Evolutionary conservation across 441 rosid species (phyloP), one percentile per base, ranked within the genome.

Genomic region (Adansonia madagascariensis): DNA sequence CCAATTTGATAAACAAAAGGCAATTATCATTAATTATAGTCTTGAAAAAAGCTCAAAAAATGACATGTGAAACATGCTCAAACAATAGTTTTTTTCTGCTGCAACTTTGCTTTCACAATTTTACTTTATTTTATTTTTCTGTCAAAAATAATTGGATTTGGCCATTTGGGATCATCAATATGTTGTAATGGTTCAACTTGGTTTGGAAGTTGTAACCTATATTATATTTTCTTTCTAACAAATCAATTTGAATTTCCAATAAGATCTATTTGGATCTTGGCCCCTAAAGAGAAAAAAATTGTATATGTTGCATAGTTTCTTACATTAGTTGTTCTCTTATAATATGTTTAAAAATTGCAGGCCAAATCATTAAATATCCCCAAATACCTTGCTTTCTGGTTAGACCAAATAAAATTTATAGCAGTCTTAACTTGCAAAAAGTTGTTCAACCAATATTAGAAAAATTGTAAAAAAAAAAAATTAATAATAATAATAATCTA

Each of bases 371-470:
- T 74, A 27, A 74, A 74, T 24, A 72, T 72, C 50, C 75, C 14
- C 20, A 46, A 46, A 74, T 11, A 43, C 52, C 39, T 39, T 56
- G 10, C 64, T 27, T 71, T 52, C 74, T 44, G 57, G n/a, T 55
- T 64, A 55, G 20, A 44, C 64, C 44, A 59, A 60, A 50, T 35
- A 22, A 52, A 31, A 18, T 15, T 41, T 53, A 41, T 20, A 3
- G 27, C 24, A 57, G 12, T 27, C 43, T 57, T 75, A 80, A 53
- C 59, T 15, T 61, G 55, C 22, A 76, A 55, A 64, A 50, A 80
- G 79, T 80, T 64, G 82, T 80, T 80, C 77, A 71, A 76, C 82
- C 62, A 18, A 76, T 76, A n/a, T 20, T 35, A 75, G 62, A 64
- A 72, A 75, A 47, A 35, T 35, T 35, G 41, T 35, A 35, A 35